Conservation (phyloP, 305 asterid genomes). For the Petunia hybrid region DNA sequence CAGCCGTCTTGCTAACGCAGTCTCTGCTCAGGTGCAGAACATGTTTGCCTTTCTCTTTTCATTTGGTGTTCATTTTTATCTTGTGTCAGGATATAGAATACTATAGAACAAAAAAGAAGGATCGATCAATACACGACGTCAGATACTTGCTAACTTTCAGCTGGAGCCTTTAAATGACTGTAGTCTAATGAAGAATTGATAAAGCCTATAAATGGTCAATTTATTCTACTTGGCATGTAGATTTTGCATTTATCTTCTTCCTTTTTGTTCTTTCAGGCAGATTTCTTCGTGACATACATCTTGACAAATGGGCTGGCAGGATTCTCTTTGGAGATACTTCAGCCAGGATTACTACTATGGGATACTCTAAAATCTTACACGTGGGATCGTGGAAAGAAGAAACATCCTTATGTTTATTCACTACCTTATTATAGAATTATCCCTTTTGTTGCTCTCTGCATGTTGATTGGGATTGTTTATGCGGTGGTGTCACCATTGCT, state of each 20-base stretch:
- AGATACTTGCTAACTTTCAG: conserved; percentile 1
- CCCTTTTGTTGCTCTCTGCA: conserved; percentile 74
- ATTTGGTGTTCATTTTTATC: not conserved
- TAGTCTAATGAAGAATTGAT: not conserved
- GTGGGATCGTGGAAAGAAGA: conserved; percentile 75
- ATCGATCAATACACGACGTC: not conserved
- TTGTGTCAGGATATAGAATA: not conserved
- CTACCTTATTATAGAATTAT: conserved; percentile 80
- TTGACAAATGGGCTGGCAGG: conserved; percentile 88
- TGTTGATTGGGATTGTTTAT: conserved; percentile 91
- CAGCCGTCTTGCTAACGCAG: conserved; percentile 85
- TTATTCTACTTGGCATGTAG: not conserved
- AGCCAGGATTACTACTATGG: conserved; percentile 90
- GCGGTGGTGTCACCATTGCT: conserved; percentile 94
- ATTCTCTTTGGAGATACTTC: conserved; percentile 92
- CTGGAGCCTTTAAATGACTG: not conserved
- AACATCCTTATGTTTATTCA: conserved; percentile 74
- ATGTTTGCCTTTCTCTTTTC: conserved; percentile 26
- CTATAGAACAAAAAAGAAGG: not conserved
- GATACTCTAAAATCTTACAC: conserved; percentile 67
- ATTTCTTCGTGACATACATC: conserved; percentile 89
- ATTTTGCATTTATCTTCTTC: conserved; percentile 30
- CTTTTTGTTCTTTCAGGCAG: conserved; percentile 59
- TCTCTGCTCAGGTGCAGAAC: conserved; percentile 74
- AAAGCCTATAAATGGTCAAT: not conserved